These are phyloP conservation scores for Pseudonitzschia delicatissima DNA, from an alignment of 108 stramenopile genomes.

Conservation along the genomic window DNA sequence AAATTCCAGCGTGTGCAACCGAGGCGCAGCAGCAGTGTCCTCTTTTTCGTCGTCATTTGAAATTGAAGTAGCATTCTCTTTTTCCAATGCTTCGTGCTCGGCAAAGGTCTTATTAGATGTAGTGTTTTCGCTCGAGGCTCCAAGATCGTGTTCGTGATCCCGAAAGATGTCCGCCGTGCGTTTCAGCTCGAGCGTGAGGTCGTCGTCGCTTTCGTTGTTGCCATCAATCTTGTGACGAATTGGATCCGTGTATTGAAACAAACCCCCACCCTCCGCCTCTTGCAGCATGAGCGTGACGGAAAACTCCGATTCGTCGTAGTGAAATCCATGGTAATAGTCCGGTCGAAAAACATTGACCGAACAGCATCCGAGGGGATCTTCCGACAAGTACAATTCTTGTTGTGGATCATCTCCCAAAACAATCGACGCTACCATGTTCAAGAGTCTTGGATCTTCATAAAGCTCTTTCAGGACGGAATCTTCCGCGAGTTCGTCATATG, in stretches of 20 bases:
- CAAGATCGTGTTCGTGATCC: neutral
- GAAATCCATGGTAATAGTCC: constrained; percentile 38
- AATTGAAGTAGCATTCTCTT: too few species aligned
- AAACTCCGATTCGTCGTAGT: constrained; percentile 56
- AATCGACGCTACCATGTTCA: constrained; percentile 25
- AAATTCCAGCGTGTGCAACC: constrained; percentile 39
- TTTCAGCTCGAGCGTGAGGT: constrained; percentile 18
- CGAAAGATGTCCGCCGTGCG: constrained; percentile 13
- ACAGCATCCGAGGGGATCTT: constrained; percentile 47
- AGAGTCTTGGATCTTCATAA: constrained; percentile 29
- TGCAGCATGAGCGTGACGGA: constrained; percentile 47
- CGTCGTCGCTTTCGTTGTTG: constrained; percentile 8
- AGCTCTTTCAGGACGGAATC: constrained; percentile 19
- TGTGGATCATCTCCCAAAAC: neutral
- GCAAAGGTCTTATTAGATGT: neutral
- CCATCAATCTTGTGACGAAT: constrained; percentile 29
- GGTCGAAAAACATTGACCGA: constrained; percentile 49
- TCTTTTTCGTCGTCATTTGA: neutral
- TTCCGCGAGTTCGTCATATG: constrained; percentile 34
- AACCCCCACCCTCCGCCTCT: constrained; percentile 29
- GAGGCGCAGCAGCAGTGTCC: neutral
- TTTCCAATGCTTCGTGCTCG: neutral
- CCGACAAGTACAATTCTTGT: constrained; percentile 24
- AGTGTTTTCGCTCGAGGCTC: neutral
- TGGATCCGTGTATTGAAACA: constrained; percentile 51